These are phyloP conservation scores for Tanacetum coccineum DNA, from an alignment of 129 eudicot species.

Conservation along the genomic window DNA sequence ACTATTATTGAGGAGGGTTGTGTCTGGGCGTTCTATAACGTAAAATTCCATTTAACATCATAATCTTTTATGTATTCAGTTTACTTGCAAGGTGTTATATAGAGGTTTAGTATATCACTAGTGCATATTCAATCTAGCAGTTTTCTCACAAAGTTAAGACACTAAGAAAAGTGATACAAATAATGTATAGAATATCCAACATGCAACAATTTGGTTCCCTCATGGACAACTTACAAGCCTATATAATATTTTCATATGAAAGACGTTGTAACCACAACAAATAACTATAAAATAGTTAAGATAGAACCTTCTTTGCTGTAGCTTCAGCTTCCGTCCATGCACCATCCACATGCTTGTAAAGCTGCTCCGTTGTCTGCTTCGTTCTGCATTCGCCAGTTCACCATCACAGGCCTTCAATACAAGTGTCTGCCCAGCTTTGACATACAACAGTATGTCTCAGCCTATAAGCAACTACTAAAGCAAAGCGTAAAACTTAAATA, in stretches of 20 bases:
- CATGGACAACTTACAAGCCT: constrained; percentile 1
- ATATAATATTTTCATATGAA: no score
- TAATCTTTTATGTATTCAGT: background rate
- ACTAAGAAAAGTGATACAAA: background rate
- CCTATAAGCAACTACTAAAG: constrained; percentile 49
- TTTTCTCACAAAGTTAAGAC: constrained; percentile 2
- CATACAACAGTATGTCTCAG: constrained; percentile 99
- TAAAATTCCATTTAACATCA: background rate
- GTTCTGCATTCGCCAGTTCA: constrained; percentile 96
- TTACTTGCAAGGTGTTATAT: background rate
- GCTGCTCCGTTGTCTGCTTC: constrained; percentile 97
- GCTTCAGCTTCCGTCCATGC: constrained; percentile 96
- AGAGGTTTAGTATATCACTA: background rate
- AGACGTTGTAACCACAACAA: background rate
- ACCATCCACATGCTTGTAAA: constrained; percentile 94
- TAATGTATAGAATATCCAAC: background rate
- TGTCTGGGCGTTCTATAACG: background rate
- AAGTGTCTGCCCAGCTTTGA: constrained; percentile 96
- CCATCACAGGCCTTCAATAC: constrained; percentile 84
- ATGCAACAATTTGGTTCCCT: constrained; percentile 1
- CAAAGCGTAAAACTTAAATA: constrained; percentile 11
- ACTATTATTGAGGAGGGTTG: constrained; percentile 8
- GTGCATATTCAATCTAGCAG: background rate
- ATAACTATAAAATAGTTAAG: background rate
- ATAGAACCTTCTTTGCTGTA: constrained; percentile 73